A percentile compares a stretch with the other conserved stretches of the same genome.
These are phyloP conservation scores for Russula abietina DNA, from an alignment of 768 basidiomycete genomes.

Conservation along the genomic window DNA sequence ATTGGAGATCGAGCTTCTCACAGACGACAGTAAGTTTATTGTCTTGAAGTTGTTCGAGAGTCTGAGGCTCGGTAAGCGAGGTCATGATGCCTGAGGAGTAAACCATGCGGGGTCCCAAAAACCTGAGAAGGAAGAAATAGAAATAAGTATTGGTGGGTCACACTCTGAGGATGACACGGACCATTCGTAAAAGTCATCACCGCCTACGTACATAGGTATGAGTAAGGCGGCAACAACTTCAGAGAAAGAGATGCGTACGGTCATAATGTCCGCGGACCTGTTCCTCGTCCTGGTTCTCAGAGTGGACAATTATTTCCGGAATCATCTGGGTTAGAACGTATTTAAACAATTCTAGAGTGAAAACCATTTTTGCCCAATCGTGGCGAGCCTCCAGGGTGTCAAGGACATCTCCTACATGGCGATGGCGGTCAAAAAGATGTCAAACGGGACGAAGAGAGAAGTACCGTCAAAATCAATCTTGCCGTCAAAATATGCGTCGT, in stretches of 20 bases:
- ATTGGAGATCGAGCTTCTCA: conserved; percentile 84
- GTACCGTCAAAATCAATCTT: conserved; percentile 94
- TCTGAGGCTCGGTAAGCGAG: conserved; percentile 64
- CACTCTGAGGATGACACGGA: conserved; percentile 27
- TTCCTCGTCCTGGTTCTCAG: conserved; percentile 86
- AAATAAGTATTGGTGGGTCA: background rate
- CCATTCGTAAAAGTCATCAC: conserved; percentile 96
- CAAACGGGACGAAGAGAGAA: conserved; percentile 25
- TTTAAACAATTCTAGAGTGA: conserved; percentile 89
- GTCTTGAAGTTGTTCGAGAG: conserved; percentile 92
- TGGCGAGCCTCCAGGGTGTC: conserved; percentile 92
- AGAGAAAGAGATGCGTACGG: conserved; percentile 42
- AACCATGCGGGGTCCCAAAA: conserved; percentile 93
- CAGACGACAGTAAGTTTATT: conserved; percentile 97
- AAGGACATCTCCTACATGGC: conserved; percentile 72
- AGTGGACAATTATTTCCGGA: conserved; percentile 92
- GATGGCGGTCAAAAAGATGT: conserved; percentile 11
- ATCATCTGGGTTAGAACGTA: conserved; percentile 83
- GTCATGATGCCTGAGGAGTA: conserved; percentile 91
- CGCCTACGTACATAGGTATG: conserved; percentile 43
- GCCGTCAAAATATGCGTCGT: conserved; percentile 95
- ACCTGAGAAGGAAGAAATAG: conserved; percentile 46
- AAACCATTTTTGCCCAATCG: conserved; percentile 90
- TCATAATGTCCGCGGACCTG: conserved; percentile 97
- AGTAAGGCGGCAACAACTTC: conserved; percentile 4